Evolutionary conservation across 805 yeast genomes (phyloP), one percentile per base, ranked within the genome.

Genomic region (Candida piceae): DNA sequence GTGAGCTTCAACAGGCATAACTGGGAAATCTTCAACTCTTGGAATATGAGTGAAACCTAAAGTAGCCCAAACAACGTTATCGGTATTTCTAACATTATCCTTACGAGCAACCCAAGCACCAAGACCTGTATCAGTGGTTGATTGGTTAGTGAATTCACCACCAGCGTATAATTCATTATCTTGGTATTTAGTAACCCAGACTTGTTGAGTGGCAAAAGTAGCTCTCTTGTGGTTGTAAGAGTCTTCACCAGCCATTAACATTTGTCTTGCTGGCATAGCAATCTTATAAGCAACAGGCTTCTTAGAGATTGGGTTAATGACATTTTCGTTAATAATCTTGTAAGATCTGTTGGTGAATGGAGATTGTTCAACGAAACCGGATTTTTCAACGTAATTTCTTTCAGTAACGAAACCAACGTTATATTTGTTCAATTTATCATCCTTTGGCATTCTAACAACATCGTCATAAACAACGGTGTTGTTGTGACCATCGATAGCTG

Each of bases 71-170:
- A 84, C 80, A 42, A 84, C 87, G 40, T 77, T 58, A 50, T 84
- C 89, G 15, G 79, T 79, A 60, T 83, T 74, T 74, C 89, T 79
- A 24, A 83, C 86, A 24, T 63, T 55, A 41, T 80, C 88, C 34
- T 63, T 60, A 46, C 83, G 81, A 53, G 79, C 70, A 26, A 84
- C 84, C 82, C 88, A 84, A 29, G 60, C 67, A 25, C 77, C 80
- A 36, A 84, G 57, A 56, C 93, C 94, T 18, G 83, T 74, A 58
- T 83, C 93, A 4, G 31, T 53, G 40, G 72, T 71, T 12, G 89
- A 81, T 64, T 84, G 94, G 62, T 84, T 84, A 44, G 94, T 84
- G 69, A 84, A 83, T 57, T 82, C 89, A 59, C 94, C 94, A 41
- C 88, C 89, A 34, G 89, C 87, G 47, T 69, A 84, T 50, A 81